Evolutionary conservation across 495 filamentous ascomycete genomes (phyloP).

Genomic region (Polyplosphaeria fusca): DNA sequence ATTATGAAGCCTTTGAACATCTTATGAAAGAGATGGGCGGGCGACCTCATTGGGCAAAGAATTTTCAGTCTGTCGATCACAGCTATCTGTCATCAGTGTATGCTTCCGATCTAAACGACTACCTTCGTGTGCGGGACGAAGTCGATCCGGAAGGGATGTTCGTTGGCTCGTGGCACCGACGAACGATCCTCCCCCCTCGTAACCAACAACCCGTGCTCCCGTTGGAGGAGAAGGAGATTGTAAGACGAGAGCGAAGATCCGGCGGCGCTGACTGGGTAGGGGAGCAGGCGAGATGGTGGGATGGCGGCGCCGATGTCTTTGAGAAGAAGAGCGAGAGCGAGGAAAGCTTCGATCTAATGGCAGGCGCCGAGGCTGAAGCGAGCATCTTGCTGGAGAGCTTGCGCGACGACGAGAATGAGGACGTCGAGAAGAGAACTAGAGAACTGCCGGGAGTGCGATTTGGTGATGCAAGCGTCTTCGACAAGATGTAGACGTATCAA

Average conservation of each 20-base stretch:
- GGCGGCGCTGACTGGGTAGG: conserved; percentile 60
- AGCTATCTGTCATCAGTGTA: conserved; percentile 58
- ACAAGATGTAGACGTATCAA: conserved; percentile 44
- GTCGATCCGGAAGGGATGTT: conserved; percentile 93
- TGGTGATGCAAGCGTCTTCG: conserved; percentile 32
- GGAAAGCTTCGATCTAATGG: conserved; percentile 62
- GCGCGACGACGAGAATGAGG: conserved; percentile 21
- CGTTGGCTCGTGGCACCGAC: conserved; percentile 81
- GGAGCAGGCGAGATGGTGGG: conserved; percentile 33
- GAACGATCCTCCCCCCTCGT: conserved; percentile 55
- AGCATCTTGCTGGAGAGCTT: conserved; percentile 34
- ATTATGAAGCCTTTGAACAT: conserved; percentile 93
- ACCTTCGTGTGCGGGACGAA: conserved; percentile 63
- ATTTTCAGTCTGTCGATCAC: conserved; percentile 60
- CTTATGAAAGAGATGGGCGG: conserved; percentile 90
- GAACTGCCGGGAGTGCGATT: conserved; percentile 11
- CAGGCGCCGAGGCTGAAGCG: conserved; percentile 43
- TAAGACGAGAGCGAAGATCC: conserved; percentile 19
- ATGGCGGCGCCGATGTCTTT: conserved; percentile 21
- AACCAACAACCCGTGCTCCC: conserved; percentile 17
- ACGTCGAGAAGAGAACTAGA: conserved; percentile 18
- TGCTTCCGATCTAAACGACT: conserved; percentile 57
- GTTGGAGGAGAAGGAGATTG: conserved; percentile 32
- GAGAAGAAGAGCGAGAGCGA: conserved; percentile 48
- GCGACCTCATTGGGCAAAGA: conserved; percentile 97